Percentiles rank a stretch among this genome's conserved stretches.
phyloP scores from a whole-genome alignment of 2,329 filamentous ascomycete genomes.

The Penicillium sp. region DNA sequence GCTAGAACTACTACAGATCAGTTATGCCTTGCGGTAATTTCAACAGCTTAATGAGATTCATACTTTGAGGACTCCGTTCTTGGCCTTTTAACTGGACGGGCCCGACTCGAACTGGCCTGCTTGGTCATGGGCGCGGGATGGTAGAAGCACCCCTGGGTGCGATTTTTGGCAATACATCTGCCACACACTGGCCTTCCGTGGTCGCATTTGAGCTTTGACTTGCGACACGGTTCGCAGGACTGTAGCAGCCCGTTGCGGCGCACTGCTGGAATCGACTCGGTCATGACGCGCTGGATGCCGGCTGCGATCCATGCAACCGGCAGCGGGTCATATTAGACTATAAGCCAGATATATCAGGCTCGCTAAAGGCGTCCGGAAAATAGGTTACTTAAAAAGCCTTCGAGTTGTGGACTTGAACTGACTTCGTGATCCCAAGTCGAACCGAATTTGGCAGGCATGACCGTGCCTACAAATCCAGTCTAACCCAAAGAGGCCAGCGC shows the following conservation, averaged over 20 bases:
- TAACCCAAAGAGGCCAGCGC: not conserved
- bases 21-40: not conserved
- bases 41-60: not conserved
- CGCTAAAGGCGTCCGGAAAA: not conserved
- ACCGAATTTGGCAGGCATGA: not conserved
- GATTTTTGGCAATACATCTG: constrained; percentile 37
- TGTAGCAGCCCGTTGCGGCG: constrained; percentile 43
- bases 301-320: not conserved
- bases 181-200: constrained; percentile 41
- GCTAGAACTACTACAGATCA: constrained; percentile 28
- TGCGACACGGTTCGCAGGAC: constrained; percentile 46
- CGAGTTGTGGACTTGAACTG: not conserved
- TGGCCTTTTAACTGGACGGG: constrained; percentile 16
- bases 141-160: constrained; percentile 40
- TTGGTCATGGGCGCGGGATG: constrained; percentile 47
- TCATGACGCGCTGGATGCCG: constrained; percentile 6
- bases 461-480: not conserved
- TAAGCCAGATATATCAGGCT: not conserved
- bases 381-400: not conserved
- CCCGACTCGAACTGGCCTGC: constrained; percentile 22
- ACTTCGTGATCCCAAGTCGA: not conserved
- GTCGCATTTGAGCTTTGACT: constrained; percentile 44
- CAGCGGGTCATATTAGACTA: not conserved
- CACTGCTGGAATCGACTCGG: constrained; percentile 30
- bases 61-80: constrained; percentile 32